phyloP scores from a whole-genome alignment of 164 flowering plant species.

The Malania oleifera region DNA sequence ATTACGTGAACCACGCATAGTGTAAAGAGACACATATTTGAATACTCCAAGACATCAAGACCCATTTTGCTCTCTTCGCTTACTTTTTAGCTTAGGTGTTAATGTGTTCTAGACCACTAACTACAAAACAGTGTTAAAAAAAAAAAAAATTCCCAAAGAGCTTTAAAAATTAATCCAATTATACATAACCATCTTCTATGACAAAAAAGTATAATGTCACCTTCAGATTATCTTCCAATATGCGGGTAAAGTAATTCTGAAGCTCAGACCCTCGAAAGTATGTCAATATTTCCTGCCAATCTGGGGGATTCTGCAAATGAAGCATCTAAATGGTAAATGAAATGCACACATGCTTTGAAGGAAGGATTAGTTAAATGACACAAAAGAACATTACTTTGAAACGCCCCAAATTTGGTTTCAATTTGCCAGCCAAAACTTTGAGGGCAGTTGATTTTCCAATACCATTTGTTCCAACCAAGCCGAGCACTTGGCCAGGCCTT shows the following conservation, averaged over 20 bases:
- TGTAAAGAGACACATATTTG: too few relatives aligned
- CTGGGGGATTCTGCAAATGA: slow-evolving; percentile 86
- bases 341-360: background rate
- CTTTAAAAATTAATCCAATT: too few relatives aligned
- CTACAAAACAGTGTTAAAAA: background rate
- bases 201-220: slow-evolving; percentile 20
- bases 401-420: slow-evolving; percentile 98
- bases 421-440: slow-evolving; percentile 92
- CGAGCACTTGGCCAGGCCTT: slow-evolving; percentile 98
- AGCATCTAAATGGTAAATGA: background rate
- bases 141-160: background rate
- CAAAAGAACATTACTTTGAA: slow-evolving; percentile 54
- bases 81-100: too few relatives aligned
- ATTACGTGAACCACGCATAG: too few relatives aligned
- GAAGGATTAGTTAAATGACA: background rate
- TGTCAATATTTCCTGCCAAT: slow-evolving; percentile 96
- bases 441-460: slow-evolving; percentile 99
- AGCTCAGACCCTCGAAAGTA: slow-evolving; percentile 95
- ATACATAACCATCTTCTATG: background rate
- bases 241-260: slow-evolving; percentile 96
- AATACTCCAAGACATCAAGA: too few relatives aligned
- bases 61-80: too few relatives aligned
- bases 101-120: background rate
- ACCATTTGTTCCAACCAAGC: slow-evolving; percentile 98
- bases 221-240: slow-evolving; percentile 94